Evolutionary conservation across 2,329 filamentous ascomycete species (phyloP).

Genomic region (Madurella mycetomatis): DNA sequence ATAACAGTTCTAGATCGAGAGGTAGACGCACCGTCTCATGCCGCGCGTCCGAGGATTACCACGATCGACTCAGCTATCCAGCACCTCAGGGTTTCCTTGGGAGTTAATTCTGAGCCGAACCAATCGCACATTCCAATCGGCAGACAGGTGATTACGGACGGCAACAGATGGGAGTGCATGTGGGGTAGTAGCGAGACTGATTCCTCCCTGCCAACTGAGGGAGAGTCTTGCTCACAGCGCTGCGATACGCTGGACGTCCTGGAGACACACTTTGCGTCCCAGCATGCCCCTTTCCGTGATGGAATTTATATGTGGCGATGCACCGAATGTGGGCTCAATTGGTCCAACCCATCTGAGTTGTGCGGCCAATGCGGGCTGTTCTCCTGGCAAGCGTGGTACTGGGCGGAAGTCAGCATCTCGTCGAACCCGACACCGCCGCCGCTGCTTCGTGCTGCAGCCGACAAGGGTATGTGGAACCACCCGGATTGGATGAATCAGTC

Average conservation of each 20-base stretch:
- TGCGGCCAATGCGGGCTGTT: slow-evolving; percentile 1
- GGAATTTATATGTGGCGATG: slow-evolving; percentile 8
- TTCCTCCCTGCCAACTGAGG: not conserved
- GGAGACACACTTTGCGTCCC: slow-evolving; percentile 3
- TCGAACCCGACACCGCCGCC: slow-evolving; percentile 8
- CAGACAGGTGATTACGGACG: not conserved
- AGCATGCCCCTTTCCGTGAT: slow-evolving; percentile 1
- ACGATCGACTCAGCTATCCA: too few species aligned
- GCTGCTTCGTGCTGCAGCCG: slow-evolving; percentile 3
- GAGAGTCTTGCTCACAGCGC: slow-evolving; percentile 1
- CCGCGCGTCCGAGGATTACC: too few species aligned
- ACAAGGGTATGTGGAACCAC: not conserved
- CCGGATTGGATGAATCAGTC: not conserved
- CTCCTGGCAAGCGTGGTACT: slow-evolving; percentile 25
- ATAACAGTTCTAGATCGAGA: too few species aligned
- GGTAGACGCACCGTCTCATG: too few species aligned
- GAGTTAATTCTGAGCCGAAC: not conserved
- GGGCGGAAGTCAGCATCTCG: slow-evolving; percentile 15
- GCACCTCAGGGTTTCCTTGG: not conserved
- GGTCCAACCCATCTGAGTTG: not conserved
- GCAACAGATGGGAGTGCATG: slow-evolving; percentile 12
- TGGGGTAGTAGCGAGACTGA: slow-evolving; percentile 1
- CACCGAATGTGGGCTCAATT: slow-evolving; percentile 6
- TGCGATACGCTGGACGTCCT: not conserved
- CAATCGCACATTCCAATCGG: slow-evolving; percentile 5